These are phyloP conservation scores for Quercus alba DNA, from an alignment of 306 rosid species.

Conservation along the genomic window DNA sequence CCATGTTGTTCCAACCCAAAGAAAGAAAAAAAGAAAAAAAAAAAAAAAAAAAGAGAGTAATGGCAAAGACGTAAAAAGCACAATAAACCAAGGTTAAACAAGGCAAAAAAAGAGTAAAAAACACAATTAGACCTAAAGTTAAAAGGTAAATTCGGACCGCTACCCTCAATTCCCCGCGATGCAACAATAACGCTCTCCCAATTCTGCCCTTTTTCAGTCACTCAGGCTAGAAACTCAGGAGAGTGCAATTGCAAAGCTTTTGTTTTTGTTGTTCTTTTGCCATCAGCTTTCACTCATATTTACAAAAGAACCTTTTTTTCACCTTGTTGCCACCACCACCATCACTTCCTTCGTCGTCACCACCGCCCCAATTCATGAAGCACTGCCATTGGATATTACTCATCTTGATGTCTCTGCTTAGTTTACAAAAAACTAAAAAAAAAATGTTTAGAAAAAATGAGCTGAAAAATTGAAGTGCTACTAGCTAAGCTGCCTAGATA, in stretches of 20 bases:
- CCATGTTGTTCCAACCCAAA: conserved; percentile 37
- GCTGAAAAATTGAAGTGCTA: conserved; percentile 20
- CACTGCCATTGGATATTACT: conserved; percentile 1
- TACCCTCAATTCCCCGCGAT: conserved; percentile 99
- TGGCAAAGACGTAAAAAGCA: conserved; percentile 23
- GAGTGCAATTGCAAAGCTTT: conserved; percentile 85
- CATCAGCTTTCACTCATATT: conserved; percentile 21
- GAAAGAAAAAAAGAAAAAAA: neutral
- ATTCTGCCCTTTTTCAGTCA: conserved; percentile 33
- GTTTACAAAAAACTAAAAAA: neutral
- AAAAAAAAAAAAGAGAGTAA: neutral
- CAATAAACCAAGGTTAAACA: conserved; percentile 19
- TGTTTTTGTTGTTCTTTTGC: conserved; percentile 5
- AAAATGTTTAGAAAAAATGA: neutral
- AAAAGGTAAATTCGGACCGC: conserved; percentile 89
- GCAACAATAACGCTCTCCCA: conserved; percentile 85
- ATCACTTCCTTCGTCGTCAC: neutral
- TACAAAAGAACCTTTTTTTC: conserved; percentile 33
- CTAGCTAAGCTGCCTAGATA: neutral
- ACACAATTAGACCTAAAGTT: conserved; percentile 11
- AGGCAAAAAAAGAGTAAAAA: conserved; percentile 8
- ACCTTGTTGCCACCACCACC: neutral
- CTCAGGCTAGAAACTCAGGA: conserved; percentile 57
- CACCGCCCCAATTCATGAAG: neutral
- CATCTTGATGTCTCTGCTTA: conserved; percentile 17